Conservation (phyloP, 306 rosid genomes). For the Abrus pulchellus region DNA sequence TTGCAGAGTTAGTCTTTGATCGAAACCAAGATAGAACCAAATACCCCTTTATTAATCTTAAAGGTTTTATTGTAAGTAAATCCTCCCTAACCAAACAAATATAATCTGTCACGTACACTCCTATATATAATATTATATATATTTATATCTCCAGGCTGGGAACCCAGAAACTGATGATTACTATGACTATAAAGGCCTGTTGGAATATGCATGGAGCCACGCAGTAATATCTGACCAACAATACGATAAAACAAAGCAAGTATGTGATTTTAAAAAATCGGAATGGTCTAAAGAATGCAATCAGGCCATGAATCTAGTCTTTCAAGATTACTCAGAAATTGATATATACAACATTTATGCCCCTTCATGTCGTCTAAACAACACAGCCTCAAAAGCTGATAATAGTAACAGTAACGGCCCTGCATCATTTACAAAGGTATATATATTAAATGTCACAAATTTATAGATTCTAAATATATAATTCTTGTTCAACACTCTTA, state of each 20-base stretch:
- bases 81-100: neutral
- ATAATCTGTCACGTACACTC: too few relatives aligned
- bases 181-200: slow-evolving; percentile 57
- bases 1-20: slow-evolving; percentile 62
- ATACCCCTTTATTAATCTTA: slow-evolving; percentile 58
- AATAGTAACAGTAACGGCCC: neutral
- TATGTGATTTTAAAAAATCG: slow-evolving; percentile 58
- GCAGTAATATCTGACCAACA: slow-evolving; percentile 64
- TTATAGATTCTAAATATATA: slow-evolving; percentile 5
- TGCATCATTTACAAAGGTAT: slow-evolving; percentile 50
- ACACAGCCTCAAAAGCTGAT: slow-evolving; percentile 43
- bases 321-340: slow-evolving; percentile 56
- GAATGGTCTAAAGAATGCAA: slow-evolving; percentile 63
- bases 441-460: slow-evolving; percentile 26
- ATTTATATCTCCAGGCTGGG: slow-evolving; percentile 52
- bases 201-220: slow-evolving; percentile 77
- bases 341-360: slow-evolving; percentile 72
- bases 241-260: slow-evolving; percentile 59
- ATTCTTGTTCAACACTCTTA: neutral
- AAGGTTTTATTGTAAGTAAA: slow-evolving; percentile 70
- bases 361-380: slow-evolving; percentile 53
- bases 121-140: neutral
- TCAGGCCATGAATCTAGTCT: slow-evolving; percentile 52
- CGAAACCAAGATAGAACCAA: slow-evolving; percentile 56
- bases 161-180: slow-evolving; percentile 64